A percentile compares a stretch with the other conserved stretches of the same genome.
Evolutionary conservation across 768 basidiomycete species (phyloP).

Genomic region (Tricholoma sp.): DNA sequence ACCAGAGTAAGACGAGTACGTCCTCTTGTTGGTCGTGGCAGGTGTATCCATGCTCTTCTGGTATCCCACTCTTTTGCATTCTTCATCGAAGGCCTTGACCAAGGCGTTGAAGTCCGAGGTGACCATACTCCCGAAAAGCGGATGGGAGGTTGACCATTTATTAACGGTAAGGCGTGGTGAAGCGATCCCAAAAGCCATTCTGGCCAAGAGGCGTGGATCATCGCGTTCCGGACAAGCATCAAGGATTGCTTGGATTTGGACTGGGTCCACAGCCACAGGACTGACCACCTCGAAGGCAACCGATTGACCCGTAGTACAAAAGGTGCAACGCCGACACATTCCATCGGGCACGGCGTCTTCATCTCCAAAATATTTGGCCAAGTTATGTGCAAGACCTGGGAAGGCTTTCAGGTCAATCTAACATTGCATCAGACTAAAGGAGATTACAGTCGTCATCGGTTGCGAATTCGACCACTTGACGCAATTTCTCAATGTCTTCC

Average conservation of each 20-base stretch:
- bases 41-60: conserved; percentile 2
- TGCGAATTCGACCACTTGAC: conserved; percentile 10
- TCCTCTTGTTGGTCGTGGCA: conserved; percentile 12
- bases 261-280: conserved; percentile 19
- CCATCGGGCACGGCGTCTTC: conserved; percentile 32
- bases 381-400: conserved; percentile 35
- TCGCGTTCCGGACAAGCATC: conserved; percentile 40
- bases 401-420: background rate
- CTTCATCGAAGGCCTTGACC: conserved; percentile 32
- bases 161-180: conserved; percentile 35
- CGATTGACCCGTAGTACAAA: conserved; percentile 32
- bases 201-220: conserved; percentile 44
- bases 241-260: conserved; percentile 31
- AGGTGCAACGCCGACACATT: conserved; percentile 38
- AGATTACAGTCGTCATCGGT: conserved; percentile 12
- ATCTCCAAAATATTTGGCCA: conserved; percentile 43
- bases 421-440: background rate
- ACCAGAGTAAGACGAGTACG: conserved; percentile 7
- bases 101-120: conserved; percentile 32
- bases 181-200: conserved; percentile 43
- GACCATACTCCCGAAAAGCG: conserved; percentile 41
- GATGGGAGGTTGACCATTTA: conserved; percentile 36
- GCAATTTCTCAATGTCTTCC: conserved; percentile 8
- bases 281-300: conserved; percentile 24
- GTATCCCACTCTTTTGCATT: conserved; percentile 34